Base-by-base conservation (phyloP, 2,329 filamentous ascomycete species). In the Fusarium burgessii region DNA sequence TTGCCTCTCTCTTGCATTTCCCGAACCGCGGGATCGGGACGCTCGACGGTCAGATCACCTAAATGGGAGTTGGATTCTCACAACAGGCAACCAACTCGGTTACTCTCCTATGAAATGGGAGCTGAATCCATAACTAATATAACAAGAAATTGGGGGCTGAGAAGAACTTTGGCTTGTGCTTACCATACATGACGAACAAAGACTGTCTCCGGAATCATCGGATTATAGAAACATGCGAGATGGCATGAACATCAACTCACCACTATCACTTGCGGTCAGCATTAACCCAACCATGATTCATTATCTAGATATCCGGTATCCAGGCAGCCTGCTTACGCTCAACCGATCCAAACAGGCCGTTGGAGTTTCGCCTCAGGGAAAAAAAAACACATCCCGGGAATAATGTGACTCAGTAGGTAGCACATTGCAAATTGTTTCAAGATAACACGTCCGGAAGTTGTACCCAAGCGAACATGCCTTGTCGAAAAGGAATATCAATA, bases 1-100 rank as follows among this genome's bases (percentile, higher is more conserved):
- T 43, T 72, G 69, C 69, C 46, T 59, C 57, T 54, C 32, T 49
- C 54, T 46, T 72, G 69, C 65, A 62, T 52, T 42, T 55, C 54
- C 69, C 60, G 69, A 72, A 40, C 69, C 69, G 55, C 54, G 66
- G 69, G 50, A 62, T 69, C 60, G 69, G 69, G 70, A 57, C 54
- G 49, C 20, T 65, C 29, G 52, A 65, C 60, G 60, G 57, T 32
- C 45, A 43, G 41, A 62, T 56, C 58, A 45, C 64, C 68, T 20
- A 65, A 71, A 69, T 18, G 27, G 41, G 58, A 60, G 33, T 32
- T 40, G 23, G 46, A 42, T 38, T 25, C 56, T 41, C 46, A 33
- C 43, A 56, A 49, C 52, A 41, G 52, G 65, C 65, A 65, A 46
- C 69, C 51, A 63, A 43, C 54, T 70, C 52, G 54, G 52, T 51